A percentile compares a stretch with the other conserved stretches of the same genome.
Conservation (phyloP, 2,329 filamentous ascomycete genomes). For the Colletotrichum sp. region DNA sequence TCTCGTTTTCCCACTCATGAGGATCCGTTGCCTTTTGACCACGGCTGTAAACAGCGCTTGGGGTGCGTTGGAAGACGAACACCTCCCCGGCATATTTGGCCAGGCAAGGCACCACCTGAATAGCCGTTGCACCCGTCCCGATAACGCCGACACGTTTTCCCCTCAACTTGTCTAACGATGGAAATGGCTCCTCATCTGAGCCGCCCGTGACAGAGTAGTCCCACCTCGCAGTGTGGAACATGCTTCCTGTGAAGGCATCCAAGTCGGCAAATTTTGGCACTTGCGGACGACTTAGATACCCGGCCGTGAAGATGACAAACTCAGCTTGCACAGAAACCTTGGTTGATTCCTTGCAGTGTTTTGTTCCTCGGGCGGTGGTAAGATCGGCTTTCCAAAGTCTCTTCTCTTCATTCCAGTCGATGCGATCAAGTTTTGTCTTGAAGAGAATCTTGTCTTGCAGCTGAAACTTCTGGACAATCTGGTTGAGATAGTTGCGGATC, state of each 20-base stretch:
- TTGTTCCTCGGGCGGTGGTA: constrained; percentile 14
- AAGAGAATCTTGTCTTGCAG: constrained; percentile 43
- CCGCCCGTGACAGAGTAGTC: constrained; percentile 48
- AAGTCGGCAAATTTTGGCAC: constrained; percentile 41
- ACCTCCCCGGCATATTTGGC: constrained; percentile 53
- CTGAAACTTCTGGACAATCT: constrained; percentile 44
- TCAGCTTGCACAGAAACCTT: constrained; percentile 31
- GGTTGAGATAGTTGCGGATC: constrained; percentile 43
- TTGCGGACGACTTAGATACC: constrained; percentile 44
- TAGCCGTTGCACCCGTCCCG: constrained; percentile 54
- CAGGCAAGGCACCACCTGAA: constrained; percentile 50
- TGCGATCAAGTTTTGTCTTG: constrained; percentile 40
- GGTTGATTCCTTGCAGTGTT: constrained; percentile 23
- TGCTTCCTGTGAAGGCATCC: constrained; percentile 40
- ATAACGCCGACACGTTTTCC: constrained; percentile 52
- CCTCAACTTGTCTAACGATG: constrained; percentile 47
- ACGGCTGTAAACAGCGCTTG: constrained; percentile 44
- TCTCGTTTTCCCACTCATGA: constrained; percentile 39
- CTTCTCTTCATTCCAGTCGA: constrained; percentile 50
- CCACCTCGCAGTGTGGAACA: constrained; percentile 54
- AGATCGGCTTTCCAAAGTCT: constrained; percentile 25
- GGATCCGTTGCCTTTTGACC: constrained; percentile 44
- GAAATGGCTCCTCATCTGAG: constrained; percentile 32
- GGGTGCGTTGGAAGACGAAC: constrained; percentile 61
- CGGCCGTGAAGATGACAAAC: constrained; percentile 43